Base-by-base conservation (phyloP, 768 basidiomycete species). In the Phlegmacium glaucopus region DNA sequence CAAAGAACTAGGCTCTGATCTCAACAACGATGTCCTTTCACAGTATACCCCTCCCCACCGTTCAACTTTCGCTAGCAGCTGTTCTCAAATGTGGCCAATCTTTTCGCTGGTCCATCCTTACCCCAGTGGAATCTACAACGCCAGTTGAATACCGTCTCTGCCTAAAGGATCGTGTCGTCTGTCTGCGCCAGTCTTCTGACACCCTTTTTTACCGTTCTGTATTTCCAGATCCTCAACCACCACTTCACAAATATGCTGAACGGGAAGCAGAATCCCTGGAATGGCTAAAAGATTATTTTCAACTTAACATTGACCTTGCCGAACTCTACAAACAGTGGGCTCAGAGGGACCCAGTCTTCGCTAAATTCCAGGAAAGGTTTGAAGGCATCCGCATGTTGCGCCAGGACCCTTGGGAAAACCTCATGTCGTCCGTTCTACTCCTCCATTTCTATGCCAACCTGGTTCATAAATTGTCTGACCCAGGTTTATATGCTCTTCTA, bases 401-500 rank as follows among this genome's bases (percentile, higher is more conserved):
- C 58, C 94, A 98, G 67, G 93, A 95, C 61, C 91, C 92, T 54
- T 98, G 92, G 86, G 95, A 98, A 68, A 94, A 90, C 58, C 77
- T 98, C 25, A 70, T 97, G 37, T 93, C 91, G 94, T 96, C 65
- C 58, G 90, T 81, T 38, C 36, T 41, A 38, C 22, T 34, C 17
- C 40, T 29, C 39, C 15, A 32, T 18, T 34, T 42, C 12, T 7
- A 27, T 1, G 29, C 28, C 9, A 47, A 27, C 28, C 41, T 11
- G 16, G 45, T 5, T 44, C 36, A 37, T 32, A 15, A 36, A 36
- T 28, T 17, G 15, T 39, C 15, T 39, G 12, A 12, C 48, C 2
- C 40, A 95, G 94, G 8, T 99, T 98, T 70, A 96, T 99, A 54
- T 98, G 95, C 62, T 96, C 94, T 2, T 90, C 92, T 2, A 97